Evolutionary conservation across 1,139 yeast species (phyloP).

Genomic region (Yamadazyma dendronema): DNA sequence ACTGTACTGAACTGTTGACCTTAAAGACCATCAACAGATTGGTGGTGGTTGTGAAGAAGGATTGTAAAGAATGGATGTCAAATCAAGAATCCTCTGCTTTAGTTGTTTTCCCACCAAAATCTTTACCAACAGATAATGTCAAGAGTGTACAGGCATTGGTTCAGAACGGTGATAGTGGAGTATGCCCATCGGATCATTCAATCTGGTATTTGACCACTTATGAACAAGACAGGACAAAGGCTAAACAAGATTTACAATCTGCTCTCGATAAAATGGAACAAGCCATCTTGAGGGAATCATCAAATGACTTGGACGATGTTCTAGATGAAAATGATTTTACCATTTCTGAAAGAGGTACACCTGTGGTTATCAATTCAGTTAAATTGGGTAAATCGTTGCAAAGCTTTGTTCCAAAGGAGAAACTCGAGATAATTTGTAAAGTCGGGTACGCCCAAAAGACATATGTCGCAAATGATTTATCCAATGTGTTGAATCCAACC

Average conservation of each 20-base stretch:
- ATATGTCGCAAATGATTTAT: conserved; percentile 42
- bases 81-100: conserved; percentile 81
- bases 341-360: conserved; percentile 56
- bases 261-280: conserved; percentile 80
- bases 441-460: conserved; percentile 78
- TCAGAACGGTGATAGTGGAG: conserved; percentile 86
- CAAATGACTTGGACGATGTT: conserved; percentile 46
- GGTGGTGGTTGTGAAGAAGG: conserved; percentile 79
- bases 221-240: conserved; percentile 63
- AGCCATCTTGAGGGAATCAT: conserved; percentile 75
- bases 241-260: conserved; percentile 73
- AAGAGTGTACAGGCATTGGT: conserved; percentile 83
- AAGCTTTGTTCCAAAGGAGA: conserved; percentile 79
- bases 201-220: conserved; percentile 87
- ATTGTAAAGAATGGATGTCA: conserved; percentile 88
- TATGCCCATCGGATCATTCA: conserved; percentile 84
- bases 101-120: conserved; percentile 90
- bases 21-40: conserved; percentile 62
- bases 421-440: conserved; percentile 74
- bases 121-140: conserved; percentile 64
- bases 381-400: conserved; percentile 82
- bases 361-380: conserved; percentile 69
- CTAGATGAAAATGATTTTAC: conserved; percentile 55
- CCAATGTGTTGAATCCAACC: conserved; percentile 37
- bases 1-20: conserved; percentile 36